Percentiles rank a stretch among this genome's conserved stretches.
Evolutionary conservation across 345 rosid species (phyloP).

Genomic region (Orychophragmus violaceus): DNA sequence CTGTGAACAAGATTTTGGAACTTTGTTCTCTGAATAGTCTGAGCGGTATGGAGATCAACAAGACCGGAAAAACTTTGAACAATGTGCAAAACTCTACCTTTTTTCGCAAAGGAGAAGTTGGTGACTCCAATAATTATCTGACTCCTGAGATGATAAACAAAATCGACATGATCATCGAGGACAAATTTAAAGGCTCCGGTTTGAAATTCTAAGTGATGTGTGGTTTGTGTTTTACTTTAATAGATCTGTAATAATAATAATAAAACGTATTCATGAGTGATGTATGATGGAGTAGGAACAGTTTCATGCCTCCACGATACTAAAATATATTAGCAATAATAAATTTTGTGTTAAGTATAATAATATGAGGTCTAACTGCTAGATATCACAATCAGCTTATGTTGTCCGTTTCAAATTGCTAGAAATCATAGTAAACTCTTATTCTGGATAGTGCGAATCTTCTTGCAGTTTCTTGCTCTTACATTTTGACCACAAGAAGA

Average conservation of each 20-base stretch:
- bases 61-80: slow-evolving; percentile 22
- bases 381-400: too few species aligned
- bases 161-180: slow-evolving; percentile 31
- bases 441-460: background rate
- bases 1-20: slow-evolving; percentile 25
- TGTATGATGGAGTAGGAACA: too few species aligned
- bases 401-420: background rate
- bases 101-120: slow-evolving; percentile 46
- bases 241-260: too few species aligned
- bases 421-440: background rate
- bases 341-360: too few species aligned
- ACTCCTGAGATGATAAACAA: slow-evolving; percentile 30
- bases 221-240: too few species aligned
- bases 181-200: slow-evolving; percentile 27
- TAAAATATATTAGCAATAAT: too few species aligned
- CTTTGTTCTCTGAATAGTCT: slow-evolving; percentile 40
- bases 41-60: slow-evolving; percentile 42
- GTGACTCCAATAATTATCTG: slow-evolving; percentile 44
- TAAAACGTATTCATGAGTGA: too few species aligned
- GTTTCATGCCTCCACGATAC: too few species aligned
- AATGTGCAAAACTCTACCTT: slow-evolving; percentile 5
- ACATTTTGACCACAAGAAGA: background rate
- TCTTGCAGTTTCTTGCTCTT: background rate
- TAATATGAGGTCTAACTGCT: too few species aligned
- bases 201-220: slow-evolving; percentile 34